These are phyloP conservation scores for Starmera amethionina DNA, from an alignment of 805 yeast genomes.

Conservation along the genomic window DNA sequence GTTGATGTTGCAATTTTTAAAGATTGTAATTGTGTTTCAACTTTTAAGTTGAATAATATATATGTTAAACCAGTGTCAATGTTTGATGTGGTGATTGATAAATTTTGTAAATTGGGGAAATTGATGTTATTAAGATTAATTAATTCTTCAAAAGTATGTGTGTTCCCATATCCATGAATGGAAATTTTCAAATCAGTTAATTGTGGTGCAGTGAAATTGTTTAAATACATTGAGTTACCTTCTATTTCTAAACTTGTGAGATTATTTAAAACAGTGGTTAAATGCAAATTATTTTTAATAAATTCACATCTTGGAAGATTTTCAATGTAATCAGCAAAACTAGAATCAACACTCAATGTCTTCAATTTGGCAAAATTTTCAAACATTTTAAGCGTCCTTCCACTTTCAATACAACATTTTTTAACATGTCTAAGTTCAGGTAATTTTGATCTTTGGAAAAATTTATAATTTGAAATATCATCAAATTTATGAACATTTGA, in stretches of 20 bases:
- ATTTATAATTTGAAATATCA: slow-evolving; percentile 5
- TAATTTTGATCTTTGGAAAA: slow-evolving; percentile 10
- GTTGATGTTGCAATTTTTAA: slow-evolving; percentile 1
- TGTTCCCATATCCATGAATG: slow-evolving; percentile 11
- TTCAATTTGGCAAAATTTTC: slow-evolving; percentile 8
- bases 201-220: slow-evolving; percentile 5
- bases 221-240: slow-evolving; percentile 13
- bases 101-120: background rate
- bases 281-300: background rate
- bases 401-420: slow-evolving; percentile 15
- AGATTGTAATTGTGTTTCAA: background rate
- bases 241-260: slow-evolving; percentile 7
- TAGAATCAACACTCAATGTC: slow-evolving; percentile 10
- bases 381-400: slow-evolving; percentile 10
- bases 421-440: slow-evolving; percentile 10
- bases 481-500: too few species aligned
- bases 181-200: slow-evolving; percentile 4
- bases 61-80: background rate
- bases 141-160: slow-evolving; percentile 7
- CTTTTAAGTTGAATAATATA: background rate
- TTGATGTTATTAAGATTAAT: slow-evolving; percentile 6
- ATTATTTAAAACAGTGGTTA: slow-evolving; percentile 1
- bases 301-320: background rate
- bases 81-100: slow-evolving; percentile 3
- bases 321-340: slow-evolving; percentile 9